Evolutionary conservation across 2,329 filamentous ascomycete genomes (phyloP).

Genomic region (Westerdykella ornata): DNA sequence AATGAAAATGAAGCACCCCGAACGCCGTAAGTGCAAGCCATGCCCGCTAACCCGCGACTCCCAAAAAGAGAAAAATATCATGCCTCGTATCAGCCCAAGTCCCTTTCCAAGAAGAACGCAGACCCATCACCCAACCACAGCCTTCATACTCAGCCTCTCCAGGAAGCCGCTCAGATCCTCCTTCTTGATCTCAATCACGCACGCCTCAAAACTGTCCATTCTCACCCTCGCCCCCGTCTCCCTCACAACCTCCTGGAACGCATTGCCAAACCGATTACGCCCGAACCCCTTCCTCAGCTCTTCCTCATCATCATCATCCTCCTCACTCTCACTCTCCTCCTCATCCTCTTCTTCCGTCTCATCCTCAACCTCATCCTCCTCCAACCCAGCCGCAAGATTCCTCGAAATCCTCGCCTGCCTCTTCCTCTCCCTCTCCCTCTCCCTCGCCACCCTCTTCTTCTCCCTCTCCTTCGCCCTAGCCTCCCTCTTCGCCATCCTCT

Average conservation of each 20-base stretch:
- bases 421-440: constrained; percentile 57
- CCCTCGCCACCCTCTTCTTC: constrained; percentile 44
- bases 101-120: too few species aligned
- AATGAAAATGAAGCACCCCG: neutral
- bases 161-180: constrained; percentile 88
- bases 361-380: constrained; percentile 56
- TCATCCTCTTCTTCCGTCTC: constrained; percentile 47
- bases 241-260: constrained; percentile 89
- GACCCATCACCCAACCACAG: constrained; percentile 54
- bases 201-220: constrained; percentile 96
- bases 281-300: constrained; percentile 63
- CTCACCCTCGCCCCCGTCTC: constrained; percentile 85
- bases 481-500: constrained; percentile 61
- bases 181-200: constrained; percentile 95
- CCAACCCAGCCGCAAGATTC: constrained; percentile 51
- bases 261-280: constrained; percentile 83
- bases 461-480: constrained; percentile 54
- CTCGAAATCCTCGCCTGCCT: constrained; percentile 40
- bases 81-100: neutral
- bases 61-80: neutral
- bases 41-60: neutral
- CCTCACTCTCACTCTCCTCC: constrained; percentile 49
- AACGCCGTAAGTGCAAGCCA: neutral
- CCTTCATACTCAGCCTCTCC: constrained; percentile 86
- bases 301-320: constrained; percentile 51